Evolutionary conservation across 257 asterid genomes (phyloP), one percentile per base, ranked within the genome.

Genomic region (Marsdenia floribunda): DNA sequence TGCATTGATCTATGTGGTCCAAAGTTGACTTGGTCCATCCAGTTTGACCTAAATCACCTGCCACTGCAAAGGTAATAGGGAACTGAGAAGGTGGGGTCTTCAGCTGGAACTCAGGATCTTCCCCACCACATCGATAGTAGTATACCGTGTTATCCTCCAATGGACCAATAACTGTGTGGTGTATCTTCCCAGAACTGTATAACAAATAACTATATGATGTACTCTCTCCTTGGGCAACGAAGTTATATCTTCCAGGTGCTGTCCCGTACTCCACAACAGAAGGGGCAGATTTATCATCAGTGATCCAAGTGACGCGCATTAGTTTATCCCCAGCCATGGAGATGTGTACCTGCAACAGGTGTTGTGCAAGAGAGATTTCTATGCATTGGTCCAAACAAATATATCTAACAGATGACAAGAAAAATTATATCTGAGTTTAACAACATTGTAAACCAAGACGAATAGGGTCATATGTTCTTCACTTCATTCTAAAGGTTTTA

Each of bases 21-120:
- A 95, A 73, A 44, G 99, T 92, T 24, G 98, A 90, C 77, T 84
- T 87, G 0, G 98, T 95, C 97, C 99, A 95, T 57, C 76, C 99
- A 42, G 98, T 89, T 85, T 95, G 99, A 40, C 99, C 99, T 78
- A 95, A 82, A 85, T 95, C 99, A 33, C 97, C 98, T 0, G 97
- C 96, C 82, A 95, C 96, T 1, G 97, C 96, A 78, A 95, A 86
- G 60, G 94, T 88, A 58, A 92, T 60, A 0, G 99, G 99, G 84
- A 95, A 89, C 73, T 85, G 80, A 50, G 99, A 87, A 0, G 98
- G 99, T 0, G 98, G 96, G 63, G 97, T 91, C 79, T 88, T 95
- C 78, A 95, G 84, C 73, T 90, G 89, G 78, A 92, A 88, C 85
- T 90, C 98, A 0, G 90, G 86, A 67, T 85, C 98, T 76, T 81